A percentile compares a stretch with the other conserved stretches of the same genome.
Evolutionary conservation across 306 rosid genomes (phyloP).

Genomic region (Medicago ruthenica): DNA sequence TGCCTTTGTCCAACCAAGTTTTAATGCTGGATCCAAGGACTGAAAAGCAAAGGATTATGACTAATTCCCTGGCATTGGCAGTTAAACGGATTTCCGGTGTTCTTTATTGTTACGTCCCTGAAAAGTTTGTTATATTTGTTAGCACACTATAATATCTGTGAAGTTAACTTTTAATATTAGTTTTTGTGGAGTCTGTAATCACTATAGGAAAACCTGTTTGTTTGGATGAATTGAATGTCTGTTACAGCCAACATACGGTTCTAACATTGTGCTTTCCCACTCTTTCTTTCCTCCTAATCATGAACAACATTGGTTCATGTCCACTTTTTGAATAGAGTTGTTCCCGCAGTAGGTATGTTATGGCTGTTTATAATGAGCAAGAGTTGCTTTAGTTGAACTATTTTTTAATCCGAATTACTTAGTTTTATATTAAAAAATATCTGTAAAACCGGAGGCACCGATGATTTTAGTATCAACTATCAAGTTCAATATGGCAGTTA

Average conservation of each 20-base stretch:
- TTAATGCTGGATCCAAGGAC: constrained; percentile 29
- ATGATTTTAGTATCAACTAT: background rate
- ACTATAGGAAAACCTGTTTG: constrained; percentile 47
- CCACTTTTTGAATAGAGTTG: background rate
- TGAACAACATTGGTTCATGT: background rate
- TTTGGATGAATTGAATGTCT: constrained; percentile 48
- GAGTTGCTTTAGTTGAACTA: background rate
- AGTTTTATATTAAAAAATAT: background rate
- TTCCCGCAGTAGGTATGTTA: background rate
- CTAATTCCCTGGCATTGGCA: constrained; percentile 41
- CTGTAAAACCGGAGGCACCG: background rate
- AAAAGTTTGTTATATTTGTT: constrained; percentile 48
- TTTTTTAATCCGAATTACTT: background rate
- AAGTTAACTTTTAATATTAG: constrained; percentile 51
- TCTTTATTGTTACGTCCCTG: constrained; percentile 48
- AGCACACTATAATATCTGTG: constrained; percentile 46
- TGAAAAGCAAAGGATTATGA: constrained; percentile 44
- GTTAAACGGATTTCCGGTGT: constrained; percentile 42
- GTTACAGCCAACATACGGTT: constrained; percentile 33
- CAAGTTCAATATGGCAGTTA: background rate
- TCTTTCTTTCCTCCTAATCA: background rate
- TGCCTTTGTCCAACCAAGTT: constrained; percentile 46
- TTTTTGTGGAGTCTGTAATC: constrained; percentile 70
- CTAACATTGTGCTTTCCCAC: background rate
- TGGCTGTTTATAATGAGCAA: background rate